Conservation (phyloP, 2,329 filamentous ascomycete genomes). For the Neofusicoccum sp. region DNA sequence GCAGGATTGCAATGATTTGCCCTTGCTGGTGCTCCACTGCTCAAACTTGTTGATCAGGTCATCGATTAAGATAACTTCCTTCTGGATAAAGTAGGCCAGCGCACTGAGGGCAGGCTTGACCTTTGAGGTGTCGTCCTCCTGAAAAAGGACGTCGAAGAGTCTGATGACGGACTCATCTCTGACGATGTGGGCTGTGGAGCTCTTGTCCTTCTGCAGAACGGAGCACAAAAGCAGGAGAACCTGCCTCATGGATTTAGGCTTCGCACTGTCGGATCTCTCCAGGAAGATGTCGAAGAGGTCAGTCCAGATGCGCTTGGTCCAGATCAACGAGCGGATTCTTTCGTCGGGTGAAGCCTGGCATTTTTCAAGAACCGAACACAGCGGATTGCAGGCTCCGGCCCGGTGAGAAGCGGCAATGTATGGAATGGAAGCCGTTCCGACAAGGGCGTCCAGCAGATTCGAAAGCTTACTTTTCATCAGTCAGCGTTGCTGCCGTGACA, state of each 20-base stretch:
- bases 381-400: constrained; percentile 47
- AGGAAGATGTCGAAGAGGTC: constrained; percentile 43
- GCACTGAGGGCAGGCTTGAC: constrained; percentile 69
- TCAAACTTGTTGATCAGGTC: constrained; percentile 26
- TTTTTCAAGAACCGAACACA: constrained; percentile 45
- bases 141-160: constrained; percentile 59
- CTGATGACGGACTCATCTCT: constrained; percentile 31
- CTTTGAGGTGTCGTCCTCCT: constrained; percentile 60
- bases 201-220: constrained; percentile 33
- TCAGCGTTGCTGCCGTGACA: constrained; percentile 21
- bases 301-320: constrained; percentile 39
- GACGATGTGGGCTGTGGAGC: not conserved
- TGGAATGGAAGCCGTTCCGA: constrained; percentile 33
- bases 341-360: constrained; percentile 32
- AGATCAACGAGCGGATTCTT: constrained; percentile 30
- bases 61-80: constrained; percentile 51
- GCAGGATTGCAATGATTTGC: not conserved
- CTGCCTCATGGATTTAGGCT: constrained; percentile 48
- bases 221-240: constrained; percentile 42
- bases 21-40: not conserved
- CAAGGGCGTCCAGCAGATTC: constrained; percentile 27
- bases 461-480: constrained; percentile 28
- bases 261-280: constrained; percentile 41
- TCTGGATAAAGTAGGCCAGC: constrained; percentile 64
- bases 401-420: constrained; percentile 39